phyloP scores from a whole-genome alignment of 2,329 filamentous ascomycete species.

The Alternaria ethzedia region DNA sequence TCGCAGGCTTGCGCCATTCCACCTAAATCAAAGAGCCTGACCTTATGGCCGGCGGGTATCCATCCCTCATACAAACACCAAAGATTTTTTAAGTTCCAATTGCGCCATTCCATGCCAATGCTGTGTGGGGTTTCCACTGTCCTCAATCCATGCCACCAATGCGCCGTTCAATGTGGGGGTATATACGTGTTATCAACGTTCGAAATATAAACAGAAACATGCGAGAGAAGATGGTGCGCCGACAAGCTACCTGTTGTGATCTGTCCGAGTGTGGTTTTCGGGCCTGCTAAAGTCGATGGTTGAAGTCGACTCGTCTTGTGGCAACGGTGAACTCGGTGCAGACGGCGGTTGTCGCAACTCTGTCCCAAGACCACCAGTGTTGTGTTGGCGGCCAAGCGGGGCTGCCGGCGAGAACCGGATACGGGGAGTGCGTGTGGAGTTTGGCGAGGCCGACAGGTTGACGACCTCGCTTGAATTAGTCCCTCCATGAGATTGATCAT shows the following conservation, averaged over 20 bases:
- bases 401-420: constrained; percentile 35
- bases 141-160: constrained; percentile 17
- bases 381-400: constrained; percentile 13
- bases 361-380: constrained; percentile 19
- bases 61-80: constrained; percentile 20
- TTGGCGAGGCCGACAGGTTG: constrained; percentile 14
- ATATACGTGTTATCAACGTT: constrained; percentile 31
- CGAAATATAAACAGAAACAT: constrained; percentile 31
- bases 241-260: constrained; percentile 39
- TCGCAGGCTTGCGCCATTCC: constrained; percentile 5
- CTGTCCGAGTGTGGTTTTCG: constrained; percentile 24
- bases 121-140: constrained; percentile 22
- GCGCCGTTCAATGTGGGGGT: constrained; percentile 29
- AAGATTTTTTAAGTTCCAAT: constrained; percentile 18
- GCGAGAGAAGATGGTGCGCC: constrained; percentile 4
- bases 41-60: constrained; percentile 40
- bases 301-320: constrained; percentile 6
- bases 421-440: constrained; percentile 26
- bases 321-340: neutral
- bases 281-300: constrained; percentile 9
- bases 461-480: constrained; percentile 17
- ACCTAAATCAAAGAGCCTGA: constrained; percentile 25
- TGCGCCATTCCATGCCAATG: constrained; percentile 38
- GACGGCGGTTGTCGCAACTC: constrained; percentile 13
- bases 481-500: constrained; percentile 16